phyloP scores from a whole-genome alignment of 208 protist genomes.

The Acanthamoeba lenticulata region DNA sequence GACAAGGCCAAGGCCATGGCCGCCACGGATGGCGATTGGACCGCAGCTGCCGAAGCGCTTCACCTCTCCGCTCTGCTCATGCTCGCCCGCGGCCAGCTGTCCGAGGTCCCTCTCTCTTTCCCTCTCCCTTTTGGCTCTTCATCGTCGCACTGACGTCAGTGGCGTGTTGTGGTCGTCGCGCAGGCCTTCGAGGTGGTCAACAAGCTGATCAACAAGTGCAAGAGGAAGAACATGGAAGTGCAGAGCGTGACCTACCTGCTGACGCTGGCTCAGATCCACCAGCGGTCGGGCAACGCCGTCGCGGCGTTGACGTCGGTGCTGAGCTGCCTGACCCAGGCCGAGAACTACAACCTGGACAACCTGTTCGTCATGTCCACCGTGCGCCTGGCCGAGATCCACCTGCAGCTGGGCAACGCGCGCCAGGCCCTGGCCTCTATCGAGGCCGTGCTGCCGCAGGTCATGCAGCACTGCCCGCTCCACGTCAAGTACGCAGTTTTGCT shows the following conservation, averaged over 20 bases:
- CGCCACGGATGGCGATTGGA: slow-evolving; percentile 21
- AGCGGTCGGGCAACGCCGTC: neutral
- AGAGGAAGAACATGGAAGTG: slow-evolving; percentile 55
- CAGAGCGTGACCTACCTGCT: slow-evolving; percentile 43
- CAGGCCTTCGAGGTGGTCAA: neutral
- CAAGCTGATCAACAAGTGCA: slow-evolving; percentile 22
- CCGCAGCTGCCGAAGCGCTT: neutral
- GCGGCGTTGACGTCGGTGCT: slow-evolving; percentile 29
- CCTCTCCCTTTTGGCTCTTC: neutral
- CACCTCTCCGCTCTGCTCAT: slow-evolving; percentile 2
- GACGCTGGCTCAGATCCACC: slow-evolving; percentile 43
- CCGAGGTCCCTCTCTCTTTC: neutral
- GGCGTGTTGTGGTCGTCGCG: neutral
- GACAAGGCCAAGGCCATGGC: slow-evolving; percentile 56
- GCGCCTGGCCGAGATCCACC: slow-evolving; percentile 46
- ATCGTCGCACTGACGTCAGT: neutral
- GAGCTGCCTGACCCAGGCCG: slow-evolving; percentile 38
- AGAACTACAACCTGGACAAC: slow-evolving; percentile 61
- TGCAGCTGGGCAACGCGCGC: neutral
- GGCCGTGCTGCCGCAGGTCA: slow-evolving; percentile 15
- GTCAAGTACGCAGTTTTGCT: slow-evolving; percentile 8
- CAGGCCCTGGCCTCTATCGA: neutral
- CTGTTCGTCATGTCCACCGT: slow-evolving; percentile 37
- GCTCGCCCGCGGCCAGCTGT: neutral
- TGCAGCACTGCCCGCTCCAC: slow-evolving; percentile 51